phyloP scores from a whole-genome alignment of 1,139 yeast species.

The Geotrichum aggregatum region DNA sequence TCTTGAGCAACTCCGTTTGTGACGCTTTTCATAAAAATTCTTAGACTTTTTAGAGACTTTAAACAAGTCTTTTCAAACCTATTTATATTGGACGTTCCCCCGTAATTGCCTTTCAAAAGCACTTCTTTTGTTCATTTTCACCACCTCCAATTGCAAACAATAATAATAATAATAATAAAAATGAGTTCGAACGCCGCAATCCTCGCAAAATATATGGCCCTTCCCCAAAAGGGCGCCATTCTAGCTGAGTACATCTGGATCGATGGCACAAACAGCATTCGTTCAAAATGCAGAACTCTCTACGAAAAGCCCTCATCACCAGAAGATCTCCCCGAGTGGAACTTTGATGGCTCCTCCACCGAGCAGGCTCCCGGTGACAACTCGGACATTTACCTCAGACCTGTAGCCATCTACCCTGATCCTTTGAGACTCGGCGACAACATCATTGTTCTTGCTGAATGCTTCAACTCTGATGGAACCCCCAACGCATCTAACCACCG shows the following conservation, averaged over 20 bases:
- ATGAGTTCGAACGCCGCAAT: slow-evolving; percentile 34
- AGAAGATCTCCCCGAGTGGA: slow-evolving; percentile 96
- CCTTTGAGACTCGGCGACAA: slow-evolving; percentile 98
- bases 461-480: slow-evolving; percentile 98
- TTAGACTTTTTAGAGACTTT: too few species aligned
- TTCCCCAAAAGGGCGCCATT: slow-evolving; percentile 80
- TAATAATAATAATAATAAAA: neutral
- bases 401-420: slow-evolving; percentile 89
- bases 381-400: slow-evolving; percentile 91
- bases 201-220: slow-evolving; percentile 73
- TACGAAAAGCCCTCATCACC: slow-evolving; percentile 61
- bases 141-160: too few species aligned
- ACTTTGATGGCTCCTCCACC: slow-evolving; percentile 97
- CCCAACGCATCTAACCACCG: slow-evolving; percentile 98
- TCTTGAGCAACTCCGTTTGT: too few species aligned
- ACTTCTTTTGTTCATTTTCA: too few species aligned
- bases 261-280: slow-evolving; percentile 84
- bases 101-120: neutral
- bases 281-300: slow-evolving; percentile 92
- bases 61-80: too few species aligned
- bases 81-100: neutral
- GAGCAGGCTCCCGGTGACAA: slow-evolving; percentile 98
- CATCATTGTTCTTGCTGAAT: slow-evolving; percentile 88
- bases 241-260: slow-evolving; percentile 98
- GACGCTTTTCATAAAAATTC: too few species aligned